A percentile compares a stretch with the other conserved stretches of the same genome.
Conservation (phyloP, 768 basidiomycete genomes). For the Rhizopogon vinicolor region DNA sequence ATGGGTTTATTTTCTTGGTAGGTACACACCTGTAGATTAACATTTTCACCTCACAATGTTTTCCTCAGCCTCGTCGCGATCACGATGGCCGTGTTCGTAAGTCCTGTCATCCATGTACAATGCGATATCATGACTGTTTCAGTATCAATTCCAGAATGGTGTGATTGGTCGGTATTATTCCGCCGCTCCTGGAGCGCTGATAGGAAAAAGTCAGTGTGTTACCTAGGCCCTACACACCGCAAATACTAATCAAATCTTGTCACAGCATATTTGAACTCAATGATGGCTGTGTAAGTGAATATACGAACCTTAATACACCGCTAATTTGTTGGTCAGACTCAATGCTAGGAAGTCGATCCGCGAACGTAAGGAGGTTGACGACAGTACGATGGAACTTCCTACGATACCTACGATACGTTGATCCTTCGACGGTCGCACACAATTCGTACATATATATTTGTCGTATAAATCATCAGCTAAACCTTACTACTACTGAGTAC, state of each 20-base stretch:
- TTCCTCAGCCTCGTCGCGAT: constrained; percentile 4
- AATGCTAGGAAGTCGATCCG: constrained; percentile 12
- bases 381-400: constrained; percentile 11
- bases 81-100: constrained; percentile 9
- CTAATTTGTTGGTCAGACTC: neutral
- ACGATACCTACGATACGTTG: constrained; percentile 12
- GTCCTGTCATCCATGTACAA: neutral
- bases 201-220: constrained; percentile 13
- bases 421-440: neutral
- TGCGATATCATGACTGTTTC: neutral
- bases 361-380: constrained; percentile 2
- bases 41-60: neutral
- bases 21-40: neutral
- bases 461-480: too few species aligned
- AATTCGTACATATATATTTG: neutral
- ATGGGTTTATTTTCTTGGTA: constrained; percentile 17
- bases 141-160: constrained; percentile 13
- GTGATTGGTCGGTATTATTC: constrained; percentile 2
- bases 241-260: neutral
- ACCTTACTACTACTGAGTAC: too few species aligned
- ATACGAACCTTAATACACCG: neutral
- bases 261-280: constrained; percentile 20
- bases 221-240: neutral
- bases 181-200: constrained; percentile 6
- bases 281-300: constrained; percentile 18